phyloP scores from a whole-genome alignment of 2,329 filamentous ascomycete species.

The Aspergillus uvarum region DNA sequence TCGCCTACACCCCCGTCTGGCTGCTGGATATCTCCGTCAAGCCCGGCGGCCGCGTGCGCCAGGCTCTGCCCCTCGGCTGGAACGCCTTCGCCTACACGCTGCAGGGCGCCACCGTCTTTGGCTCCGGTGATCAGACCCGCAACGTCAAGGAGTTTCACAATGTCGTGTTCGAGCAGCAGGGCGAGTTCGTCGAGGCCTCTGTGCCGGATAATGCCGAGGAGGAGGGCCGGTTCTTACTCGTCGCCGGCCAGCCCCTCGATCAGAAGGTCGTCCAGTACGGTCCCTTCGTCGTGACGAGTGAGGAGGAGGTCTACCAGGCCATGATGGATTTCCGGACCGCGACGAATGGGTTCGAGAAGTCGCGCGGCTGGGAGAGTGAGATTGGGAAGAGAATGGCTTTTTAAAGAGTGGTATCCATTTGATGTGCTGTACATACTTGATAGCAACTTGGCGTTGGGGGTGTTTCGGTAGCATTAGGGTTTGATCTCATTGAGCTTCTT shows the following conservation, averaged over 20 bases:
- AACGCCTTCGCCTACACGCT: constrained; percentile 88
- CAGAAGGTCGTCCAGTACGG: constrained; percentile 82
- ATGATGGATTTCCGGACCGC: constrained; percentile 72
- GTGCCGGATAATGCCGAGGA: constrained; percentile 66
- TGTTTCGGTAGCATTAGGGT: neutral
- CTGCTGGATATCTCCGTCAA: constrained; percentile 77
- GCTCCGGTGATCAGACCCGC: constrained; percentile 45
- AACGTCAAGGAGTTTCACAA: constrained; percentile 68
- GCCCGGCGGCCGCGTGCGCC: constrained; percentile 74
- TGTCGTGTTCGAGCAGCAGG: constrained; percentile 78
- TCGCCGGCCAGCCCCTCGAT: constrained; percentile 76
- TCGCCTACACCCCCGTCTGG: constrained; percentile 98
- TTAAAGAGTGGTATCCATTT: constrained; percentile 11
- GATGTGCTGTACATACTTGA: neutral
- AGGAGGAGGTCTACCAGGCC: constrained; percentile 73
- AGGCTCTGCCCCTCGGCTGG: constrained; percentile 76
- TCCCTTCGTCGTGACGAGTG: constrained; percentile 73
- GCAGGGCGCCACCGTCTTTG: constrained; percentile 67
- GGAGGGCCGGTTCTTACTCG: constrained; percentile 57
- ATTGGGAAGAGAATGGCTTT: constrained; percentile 74
- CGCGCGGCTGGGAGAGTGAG: constrained; percentile 76
- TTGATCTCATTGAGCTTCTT: neutral
- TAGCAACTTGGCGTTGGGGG: constrained; percentile 2
- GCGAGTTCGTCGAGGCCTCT: constrained; percentile 71
- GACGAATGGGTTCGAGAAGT: constrained; percentile 77